These are phyloP conservation scores for Volvariella surrecta DNA, from an alignment of 1,284 basidiomycete species.

Conservation along the genomic window DNA sequence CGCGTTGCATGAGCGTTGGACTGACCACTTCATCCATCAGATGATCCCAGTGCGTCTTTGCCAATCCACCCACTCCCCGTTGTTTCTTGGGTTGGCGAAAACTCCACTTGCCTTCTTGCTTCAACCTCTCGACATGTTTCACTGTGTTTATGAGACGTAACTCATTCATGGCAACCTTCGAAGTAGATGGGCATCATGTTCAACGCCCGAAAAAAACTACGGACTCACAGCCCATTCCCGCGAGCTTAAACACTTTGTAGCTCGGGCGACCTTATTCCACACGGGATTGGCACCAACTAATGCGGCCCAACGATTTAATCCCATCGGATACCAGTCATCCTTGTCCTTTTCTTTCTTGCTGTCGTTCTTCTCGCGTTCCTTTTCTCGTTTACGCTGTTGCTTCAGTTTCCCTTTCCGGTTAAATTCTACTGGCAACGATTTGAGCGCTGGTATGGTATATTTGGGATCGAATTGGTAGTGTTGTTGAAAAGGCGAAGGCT, in stretches of 20 bases:
- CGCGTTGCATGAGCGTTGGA: conserved; percentile 8
- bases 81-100: conserved; percentile 96
- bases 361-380: conserved; percentile 32
- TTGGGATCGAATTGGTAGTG: conserved; percentile 33
- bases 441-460: conserved; percentile 56
- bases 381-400: conserved; percentile 53
- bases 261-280: conserved; percentile 54
- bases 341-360: conserved; percentile 26
- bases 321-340: conserved; percentile 60
- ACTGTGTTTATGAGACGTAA: conserved; percentile 72
- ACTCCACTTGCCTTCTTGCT: conserved; percentile 81
- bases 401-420: conserved; percentile 48
- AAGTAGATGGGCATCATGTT: conserved; percentile 3
- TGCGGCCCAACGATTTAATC: conserved; percentile 66
- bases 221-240: conserved; percentile 70
- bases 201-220: conserved; percentile 2
- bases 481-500: conserved; percentile 18
- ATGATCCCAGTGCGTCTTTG: conserved; percentile 94
- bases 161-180: conserved; percentile 70
- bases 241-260: conserved; percentile 68
- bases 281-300: conserved; percentile 65
- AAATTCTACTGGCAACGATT: conserved; percentile 54
- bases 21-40: conserved; percentile 93
- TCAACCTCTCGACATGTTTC: conserved; percentile 81
- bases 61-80: conserved; percentile 66